These are phyloP conservation scores for Pyrenophora tritici-repentis DNA, from an alignment of 2,329 filamentous ascomycete species.

Conservation along the genomic window DNA sequence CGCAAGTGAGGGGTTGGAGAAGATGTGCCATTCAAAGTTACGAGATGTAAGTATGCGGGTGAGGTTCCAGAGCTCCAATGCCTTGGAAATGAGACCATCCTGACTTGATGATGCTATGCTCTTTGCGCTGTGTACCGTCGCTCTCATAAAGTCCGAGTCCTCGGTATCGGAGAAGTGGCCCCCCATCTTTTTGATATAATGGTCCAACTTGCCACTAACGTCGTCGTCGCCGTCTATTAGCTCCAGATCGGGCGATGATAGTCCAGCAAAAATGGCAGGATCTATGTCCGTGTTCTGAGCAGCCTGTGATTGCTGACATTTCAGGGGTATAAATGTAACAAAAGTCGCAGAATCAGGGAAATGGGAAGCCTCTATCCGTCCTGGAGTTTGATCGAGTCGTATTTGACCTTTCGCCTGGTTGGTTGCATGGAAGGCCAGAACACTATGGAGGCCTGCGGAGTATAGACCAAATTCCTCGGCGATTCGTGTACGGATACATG, in stretches of 20 bases:
- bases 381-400: constrained; percentile 54
- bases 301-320: constrained; percentile 37
- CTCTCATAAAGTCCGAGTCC: constrained; percentile 56
- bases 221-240: constrained; percentile 59
- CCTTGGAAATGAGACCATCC: constrained; percentile 56
- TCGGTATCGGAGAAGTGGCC: constrained; percentile 56
- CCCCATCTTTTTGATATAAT: constrained; percentile 58
- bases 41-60: constrained; percentile 60
- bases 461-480: constrained; percentile 64
- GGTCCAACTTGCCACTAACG: constrained; percentile 57
- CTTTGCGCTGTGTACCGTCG: constrained; percentile 51
- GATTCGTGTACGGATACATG: constrained; percentile 63
- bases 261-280: constrained; percentile 40
- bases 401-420: constrained; percentile 55
- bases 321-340: constrained; percentile 54
- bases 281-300: constrained; percentile 42
- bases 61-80: constrained; percentile 61
- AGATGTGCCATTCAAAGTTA: constrained; percentile 56
- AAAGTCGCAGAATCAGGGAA: constrained; percentile 54
- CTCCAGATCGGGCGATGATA: constrained; percentile 47
- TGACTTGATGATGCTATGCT: constrained; percentile 38
- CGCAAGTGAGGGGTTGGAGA: constrained; percentile 51
- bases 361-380: constrained; percentile 60
- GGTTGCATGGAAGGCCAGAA: constrained; percentile 58
- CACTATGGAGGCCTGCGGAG: constrained; percentile 58